These are phyloP conservation scores for Begonia loranthoides DNA, from an alignment of 306 rosid species.

Conservation along the genomic window DNA sequence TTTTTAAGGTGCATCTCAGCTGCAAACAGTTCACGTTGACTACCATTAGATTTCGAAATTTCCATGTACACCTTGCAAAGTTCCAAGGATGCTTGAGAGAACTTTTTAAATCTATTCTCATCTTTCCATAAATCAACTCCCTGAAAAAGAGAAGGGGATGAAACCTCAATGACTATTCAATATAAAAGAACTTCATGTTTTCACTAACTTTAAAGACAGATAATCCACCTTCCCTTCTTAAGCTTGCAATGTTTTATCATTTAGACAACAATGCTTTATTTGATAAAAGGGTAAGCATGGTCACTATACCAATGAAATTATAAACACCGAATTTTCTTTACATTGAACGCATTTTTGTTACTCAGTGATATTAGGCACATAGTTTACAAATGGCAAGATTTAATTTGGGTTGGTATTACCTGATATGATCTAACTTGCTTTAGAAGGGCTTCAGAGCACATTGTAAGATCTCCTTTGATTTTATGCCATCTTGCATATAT, in stretches of 20 bases:
- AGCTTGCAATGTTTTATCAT: too few species aligned
- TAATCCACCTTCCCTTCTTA: too few species aligned
- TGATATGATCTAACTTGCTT: constrained; percentile 95
- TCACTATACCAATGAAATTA: too few species aligned
- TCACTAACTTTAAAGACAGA: too few species aligned
- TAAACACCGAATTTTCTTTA: too few species aligned
- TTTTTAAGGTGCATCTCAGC: constrained; percentile 91
- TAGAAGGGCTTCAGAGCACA: constrained; percentile 88
- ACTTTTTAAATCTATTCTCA: constrained; percentile 48
- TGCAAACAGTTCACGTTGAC: constrained; percentile 40
- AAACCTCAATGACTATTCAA: too few species aligned
- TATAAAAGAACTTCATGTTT: too few species aligned
- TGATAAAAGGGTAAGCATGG: too few species aligned
- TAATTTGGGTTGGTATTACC: constrained; percentile 31
- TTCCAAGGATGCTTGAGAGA: constrained; percentile 73
- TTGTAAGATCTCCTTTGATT: constrained; percentile 64
- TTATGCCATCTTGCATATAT: constrained; percentile 90
- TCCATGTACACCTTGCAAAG: constrained; percentile 74
- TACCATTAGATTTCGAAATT: constrained; percentile 50
- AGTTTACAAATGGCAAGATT: too few species aligned
- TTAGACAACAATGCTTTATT: too few species aligned
- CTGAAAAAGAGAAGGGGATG: constrained; percentile 17
- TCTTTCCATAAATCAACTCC: constrained; percentile 87
- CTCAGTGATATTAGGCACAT: too few species aligned
- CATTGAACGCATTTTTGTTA: too few species aligned